Conservation (phyloP, 306 rosid genomes). For the Arachis stenosperma region DNA sequence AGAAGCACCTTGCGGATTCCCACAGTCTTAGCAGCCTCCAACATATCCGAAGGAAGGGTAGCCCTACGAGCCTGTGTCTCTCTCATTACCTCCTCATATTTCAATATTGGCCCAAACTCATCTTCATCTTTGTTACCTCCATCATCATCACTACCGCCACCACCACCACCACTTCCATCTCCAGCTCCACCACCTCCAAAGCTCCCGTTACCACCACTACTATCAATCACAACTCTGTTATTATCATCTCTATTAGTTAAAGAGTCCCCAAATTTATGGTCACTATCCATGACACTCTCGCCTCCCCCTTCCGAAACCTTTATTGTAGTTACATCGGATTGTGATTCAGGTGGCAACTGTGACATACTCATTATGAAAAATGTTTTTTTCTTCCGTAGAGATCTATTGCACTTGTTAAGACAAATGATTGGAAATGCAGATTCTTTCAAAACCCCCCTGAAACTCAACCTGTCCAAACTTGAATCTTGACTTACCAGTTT, state of each 20-base stretch:
- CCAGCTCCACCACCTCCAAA: slow-evolving; percentile 49
- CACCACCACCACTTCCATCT: slow-evolving; percentile 47
- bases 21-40: slow-evolving; percentile 79
- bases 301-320: slow-evolving; percentile 46
- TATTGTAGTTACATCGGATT: slow-evolving; percentile 44
- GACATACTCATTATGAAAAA: slow-evolving; percentile 47
- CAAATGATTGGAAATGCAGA: slow-evolving; percentile 43
- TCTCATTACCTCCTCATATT: slow-evolving; percentile 75
- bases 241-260: slow-evolving; percentile 35
- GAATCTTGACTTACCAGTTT: slow-evolving; percentile 45
- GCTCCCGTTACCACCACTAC: slow-evolving; percentile 49
- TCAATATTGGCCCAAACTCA: slow-evolving; percentile 81
- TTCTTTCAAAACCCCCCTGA: slow-evolving; percentile 52
- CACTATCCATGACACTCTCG: slow-evolving; percentile 42
- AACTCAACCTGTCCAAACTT: slow-evolving; percentile 45
- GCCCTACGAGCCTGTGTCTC: slow-evolving; percentile 72
- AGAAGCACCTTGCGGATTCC: slow-evolving; percentile 80
- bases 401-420: slow-evolving; percentile 39
- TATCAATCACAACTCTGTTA: slow-evolving; percentile 44
- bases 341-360: slow-evolving; percentile 50
- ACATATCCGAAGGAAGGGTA: slow-evolving; percentile 76
- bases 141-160: slow-evolving; percentile 35
- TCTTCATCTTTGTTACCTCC: slow-evolving; percentile 57
- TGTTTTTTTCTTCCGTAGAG: slow-evolving; percentile 41
- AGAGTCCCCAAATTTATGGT: slow-evolving; percentile 36